Evolutionary conservation across 495 filamentous ascomycete species (phyloP).

Genomic region (Daldinia childiae): DNA sequence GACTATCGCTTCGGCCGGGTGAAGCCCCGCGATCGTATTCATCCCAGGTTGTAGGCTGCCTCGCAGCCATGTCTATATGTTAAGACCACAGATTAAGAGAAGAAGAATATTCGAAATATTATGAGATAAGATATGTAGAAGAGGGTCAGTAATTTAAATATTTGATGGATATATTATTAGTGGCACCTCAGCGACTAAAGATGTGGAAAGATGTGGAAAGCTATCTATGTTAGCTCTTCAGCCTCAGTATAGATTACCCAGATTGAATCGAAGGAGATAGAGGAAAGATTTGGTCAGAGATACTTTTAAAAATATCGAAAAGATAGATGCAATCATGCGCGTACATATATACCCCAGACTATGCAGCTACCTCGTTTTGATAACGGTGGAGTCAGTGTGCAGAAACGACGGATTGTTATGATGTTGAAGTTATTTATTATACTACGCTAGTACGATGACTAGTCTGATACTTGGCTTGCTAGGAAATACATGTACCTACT

Average conservation of each 20-base stretch:
- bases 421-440: conserved; percentile 27
- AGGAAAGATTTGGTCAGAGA: conserved; percentile 13
- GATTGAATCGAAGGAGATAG: background rate
- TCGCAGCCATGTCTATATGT: conserved; percentile 37
- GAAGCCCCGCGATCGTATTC: conserved; percentile 54
- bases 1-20: conserved; percentile 49
- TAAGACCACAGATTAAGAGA: background rate
- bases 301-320: conserved; percentile 15
- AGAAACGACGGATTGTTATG: conserved; percentile 21
- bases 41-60: conserved; percentile 64
- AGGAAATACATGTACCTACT: conserved; percentile 25
- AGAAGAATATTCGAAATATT: background rate
- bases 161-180: conserved; percentile 2
- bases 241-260: background rate
- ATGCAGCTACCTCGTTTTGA: conserved; percentile 28
- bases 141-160: background rate
- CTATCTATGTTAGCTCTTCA: background rate
- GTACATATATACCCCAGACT: conserved; percentile 9
- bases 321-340: conserved; percentile 14
- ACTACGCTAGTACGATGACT: conserved; percentile 13
- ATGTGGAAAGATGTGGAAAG: conserved; percentile 1
- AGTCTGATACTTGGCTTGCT: conserved; percentile 16
- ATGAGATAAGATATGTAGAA: background rate
- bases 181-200: conserved; percentile 6
- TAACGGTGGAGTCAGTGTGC: conserved; percentile 38